These are phyloP conservation scores for Xylaria hypoxylon DNA, from an alignment of 2,329 filamentous ascomycete species.

Conservation along the genomic window DNA sequence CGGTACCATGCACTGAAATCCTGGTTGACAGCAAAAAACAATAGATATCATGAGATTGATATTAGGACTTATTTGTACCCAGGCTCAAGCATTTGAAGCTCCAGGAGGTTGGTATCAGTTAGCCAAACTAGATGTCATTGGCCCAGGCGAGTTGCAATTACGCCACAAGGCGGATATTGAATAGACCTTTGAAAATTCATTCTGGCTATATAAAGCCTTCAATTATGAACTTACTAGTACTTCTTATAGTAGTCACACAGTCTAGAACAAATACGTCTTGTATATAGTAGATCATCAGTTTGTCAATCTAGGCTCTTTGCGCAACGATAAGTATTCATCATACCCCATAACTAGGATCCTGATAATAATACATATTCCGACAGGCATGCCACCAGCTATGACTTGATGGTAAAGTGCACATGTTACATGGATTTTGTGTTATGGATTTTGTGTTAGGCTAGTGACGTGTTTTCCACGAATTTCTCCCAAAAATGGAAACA, in stretches of 20 bases:
- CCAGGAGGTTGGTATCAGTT: not conserved
- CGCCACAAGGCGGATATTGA: not conserved
- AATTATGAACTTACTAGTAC: too few species aligned
- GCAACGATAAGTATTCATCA: too few species aligned
- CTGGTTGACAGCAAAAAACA: not conserved
- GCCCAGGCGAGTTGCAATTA: not conserved
- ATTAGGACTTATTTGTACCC: not conserved
- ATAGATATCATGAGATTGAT: not conserved
- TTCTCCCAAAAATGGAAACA: too few species aligned
- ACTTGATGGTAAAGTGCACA: not conserved
- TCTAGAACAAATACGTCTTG: too few species aligned
- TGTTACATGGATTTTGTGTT: not conserved
- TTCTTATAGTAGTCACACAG: not conserved
- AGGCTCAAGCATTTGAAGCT: not conserved
- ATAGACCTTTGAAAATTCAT: not conserved
- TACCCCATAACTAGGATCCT: too few species aligned
- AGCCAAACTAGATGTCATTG: not conserved
- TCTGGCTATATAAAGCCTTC: not conserved
- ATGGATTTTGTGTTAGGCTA: too few species aligned
- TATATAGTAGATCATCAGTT: too few species aligned
- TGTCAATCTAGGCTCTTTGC: too few species aligned
- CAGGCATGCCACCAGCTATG: not conserved
- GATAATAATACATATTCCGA: not conserved
- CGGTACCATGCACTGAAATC: not conserved
- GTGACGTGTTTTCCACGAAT: too few species aligned